Evolutionary conservation across 2,329 filamentous ascomycete genomes (phyloP), one percentile per base, ranked within the genome.

Genomic region (Fusarium virguliforme): DNA sequence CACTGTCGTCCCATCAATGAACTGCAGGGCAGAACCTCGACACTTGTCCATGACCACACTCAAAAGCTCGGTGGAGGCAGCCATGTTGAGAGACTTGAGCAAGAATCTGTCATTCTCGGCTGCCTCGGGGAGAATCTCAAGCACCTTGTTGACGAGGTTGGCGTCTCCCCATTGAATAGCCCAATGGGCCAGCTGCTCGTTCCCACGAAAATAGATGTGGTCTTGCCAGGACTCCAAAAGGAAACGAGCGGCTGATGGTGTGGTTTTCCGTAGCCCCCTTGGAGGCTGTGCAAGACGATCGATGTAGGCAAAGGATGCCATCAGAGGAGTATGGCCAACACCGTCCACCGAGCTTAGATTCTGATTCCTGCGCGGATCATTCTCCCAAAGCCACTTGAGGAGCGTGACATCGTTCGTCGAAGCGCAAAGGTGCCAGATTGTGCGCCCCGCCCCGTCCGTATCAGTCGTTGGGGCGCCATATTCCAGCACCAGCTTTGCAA

Each of bases 401-500:
- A 81, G 60, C 0, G 28, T 32, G 2, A 62, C 40, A 37, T 82
- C 81, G 22, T 77, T 76, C 3, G 79, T 80, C 8, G 78, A 77
- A 1, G 80, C 81, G 3, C 76, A 77, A 10, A 78, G 75, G 60
- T 83, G 81, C 81, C 82, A 83, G 10, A 83, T 77, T 30, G 76
- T 83, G 30, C 78, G 76, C 0, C 79, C 79, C 3, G 73, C 61
- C 1, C 73, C 55, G 50, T 83, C 81, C 3, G 63, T 66, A 4
- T 77, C 76, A 5, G 73, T 75, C 1, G 80, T 82, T 7, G 70
- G 58, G 1, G 75, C 77, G 0, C 72, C 70, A 18, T 79, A 61
- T 10, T 75, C 53, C 9, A 64, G 30, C 13, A 81, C 70, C 2
- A 83, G 66, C 13, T 73, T 68, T 1, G 66, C 56, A 10, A 83